Conservation (phyloP, 306 rosid species). For the Trifolium subterraneum region DNA sequence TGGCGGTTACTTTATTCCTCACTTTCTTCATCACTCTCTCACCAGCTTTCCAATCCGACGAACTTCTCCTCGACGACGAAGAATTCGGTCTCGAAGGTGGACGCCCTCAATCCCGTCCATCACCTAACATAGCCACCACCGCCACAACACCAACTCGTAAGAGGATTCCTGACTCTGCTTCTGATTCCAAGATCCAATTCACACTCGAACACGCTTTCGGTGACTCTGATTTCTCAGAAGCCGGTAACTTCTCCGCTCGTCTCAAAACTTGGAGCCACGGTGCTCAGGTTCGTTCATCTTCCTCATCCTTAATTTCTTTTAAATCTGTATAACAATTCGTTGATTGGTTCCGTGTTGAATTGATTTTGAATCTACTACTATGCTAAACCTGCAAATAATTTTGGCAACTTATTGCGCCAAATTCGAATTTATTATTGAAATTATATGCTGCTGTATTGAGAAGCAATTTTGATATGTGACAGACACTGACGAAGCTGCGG, state of each 20-base stretch:
- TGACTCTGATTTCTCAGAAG: conserved; percentile 74
- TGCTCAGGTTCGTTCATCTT: conserved; percentile 63
- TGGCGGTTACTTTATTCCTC: conserved; percentile 33
- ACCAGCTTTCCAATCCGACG: conserved; percentile 85
- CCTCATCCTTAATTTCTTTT: background rate
- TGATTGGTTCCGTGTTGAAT: conserved; percentile 13
- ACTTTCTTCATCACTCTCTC: conserved; percentile 46
- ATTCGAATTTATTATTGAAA: background rate
- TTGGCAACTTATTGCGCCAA: background rate
- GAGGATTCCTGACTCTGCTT: conserved; percentile 71
- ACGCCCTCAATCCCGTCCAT: conserved; percentile 46
- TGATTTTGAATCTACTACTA: background rate
- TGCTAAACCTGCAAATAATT: background rate
- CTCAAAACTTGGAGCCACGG: conserved; percentile 91
- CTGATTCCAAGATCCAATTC: conserved; percentile 94
- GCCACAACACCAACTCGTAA: conserved; percentile 53
- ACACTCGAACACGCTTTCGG: conserved; percentile 87
- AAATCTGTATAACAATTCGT: background rate
- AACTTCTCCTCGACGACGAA: conserved; percentile 88
- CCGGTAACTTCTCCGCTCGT: conserved; percentile 94
- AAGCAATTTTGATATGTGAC: conserved; percentile 39
- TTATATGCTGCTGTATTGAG: conserved; percentile 29
- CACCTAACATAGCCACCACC: conserved; percentile 41
- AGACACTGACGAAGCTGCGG: conserved; percentile 96
- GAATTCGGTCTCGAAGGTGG: conserved; percentile 95